Evolutionary conservation across 352 stramenopile genomes (phyloP).

Genomic region (Poterioochromonas sp.): DNA sequence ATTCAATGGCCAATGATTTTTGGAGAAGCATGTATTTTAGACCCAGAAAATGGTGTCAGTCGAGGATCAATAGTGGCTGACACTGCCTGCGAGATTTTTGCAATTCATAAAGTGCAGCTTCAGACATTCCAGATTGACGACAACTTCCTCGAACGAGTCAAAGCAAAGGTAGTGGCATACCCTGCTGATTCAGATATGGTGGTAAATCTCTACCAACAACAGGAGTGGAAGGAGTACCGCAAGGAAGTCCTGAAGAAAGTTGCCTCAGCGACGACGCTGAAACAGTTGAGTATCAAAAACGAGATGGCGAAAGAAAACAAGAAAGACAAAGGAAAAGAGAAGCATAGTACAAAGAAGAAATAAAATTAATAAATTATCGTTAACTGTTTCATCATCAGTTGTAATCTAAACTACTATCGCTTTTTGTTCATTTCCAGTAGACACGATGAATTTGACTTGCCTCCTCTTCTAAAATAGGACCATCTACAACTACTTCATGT

Average conservation of each 20-base stretch:
- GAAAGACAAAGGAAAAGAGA: too few species aligned
- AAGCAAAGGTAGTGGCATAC: background rate
- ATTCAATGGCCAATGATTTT: constrained; percentile 31
- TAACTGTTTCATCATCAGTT: too few species aligned
- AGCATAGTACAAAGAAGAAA: too few species aligned
- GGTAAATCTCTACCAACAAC: background rate
- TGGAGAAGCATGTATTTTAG: constrained; percentile 24
- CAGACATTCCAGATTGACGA: constrained; percentile 32
- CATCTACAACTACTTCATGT: background rate
- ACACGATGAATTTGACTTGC: background rate
- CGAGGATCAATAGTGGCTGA: constrained; percentile 24
- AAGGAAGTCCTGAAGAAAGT: constrained; percentile 1
- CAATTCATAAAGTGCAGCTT: constrained; percentile 23
- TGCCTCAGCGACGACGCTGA: too few species aligned
- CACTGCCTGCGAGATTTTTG: background rate
- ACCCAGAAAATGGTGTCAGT: constrained; percentile 21
- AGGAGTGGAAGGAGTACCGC: constrained; percentile 5
- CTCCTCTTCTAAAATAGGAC: constrained; percentile 5
- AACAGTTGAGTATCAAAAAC: too few species aligned
- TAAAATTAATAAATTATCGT: too few species aligned
- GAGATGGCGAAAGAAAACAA: too few species aligned
- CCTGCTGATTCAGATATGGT: constrained; percentile 16
- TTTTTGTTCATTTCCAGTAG: too few species aligned
- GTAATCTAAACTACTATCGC: too few species aligned
- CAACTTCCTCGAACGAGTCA: background rate